A percentile compares a stretch with the other conserved stretches of the same genome.
phyloP scores from a whole-genome alignment of 768 basidiomycete species.

The Tricholoma saponaceum region DNA sequence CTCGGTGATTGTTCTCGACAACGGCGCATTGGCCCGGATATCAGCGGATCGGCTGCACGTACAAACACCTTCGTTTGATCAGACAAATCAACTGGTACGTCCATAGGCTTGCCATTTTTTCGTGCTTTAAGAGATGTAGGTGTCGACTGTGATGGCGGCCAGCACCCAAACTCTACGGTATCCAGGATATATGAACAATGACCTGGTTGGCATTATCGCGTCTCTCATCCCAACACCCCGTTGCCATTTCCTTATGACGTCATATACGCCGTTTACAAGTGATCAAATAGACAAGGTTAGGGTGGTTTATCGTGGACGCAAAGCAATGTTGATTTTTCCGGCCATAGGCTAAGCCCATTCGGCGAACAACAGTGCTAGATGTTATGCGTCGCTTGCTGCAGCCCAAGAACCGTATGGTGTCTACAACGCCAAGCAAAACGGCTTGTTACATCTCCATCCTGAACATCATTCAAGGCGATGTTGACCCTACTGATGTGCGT shows the following conservation, averaged over 20 bases:
- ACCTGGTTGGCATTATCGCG: conserved; percentile 94
- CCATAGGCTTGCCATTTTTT: not conserved
- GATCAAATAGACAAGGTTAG: conserved; percentile 92
- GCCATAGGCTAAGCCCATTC: conserved; percentile 84
- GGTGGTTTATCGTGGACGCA: not conserved
- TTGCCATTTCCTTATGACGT: conserved; percentile 98
- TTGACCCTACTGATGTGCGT: conserved; percentile 91
- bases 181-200: conserved; percentile 99
- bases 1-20: conserved; percentile 95
- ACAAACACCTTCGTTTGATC: conserved; percentile 84
- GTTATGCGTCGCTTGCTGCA: conserved; percentile 97
- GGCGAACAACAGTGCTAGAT: conserved; percentile 95
- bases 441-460: conserved; percentile 97
- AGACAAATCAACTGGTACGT: conserved; percentile 85
- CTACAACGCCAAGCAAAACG: conserved; percentile 85
- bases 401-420: conserved; percentile 98
- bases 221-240: conserved; percentile 95
- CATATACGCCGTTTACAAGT: conserved; percentile 97
- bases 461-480: conserved; percentile 98
- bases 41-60: conserved; percentile 89
- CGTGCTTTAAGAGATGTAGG: conserved; percentile 40
- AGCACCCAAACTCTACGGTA: conserved; percentile 96
- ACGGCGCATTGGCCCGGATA: conserved; percentile 89
- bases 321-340: not conserved
- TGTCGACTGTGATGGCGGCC: conserved; percentile 96